Evolutionary conservation across 1,139 yeast genomes (phyloP).

Genomic region (Pichia sp.): DNA sequence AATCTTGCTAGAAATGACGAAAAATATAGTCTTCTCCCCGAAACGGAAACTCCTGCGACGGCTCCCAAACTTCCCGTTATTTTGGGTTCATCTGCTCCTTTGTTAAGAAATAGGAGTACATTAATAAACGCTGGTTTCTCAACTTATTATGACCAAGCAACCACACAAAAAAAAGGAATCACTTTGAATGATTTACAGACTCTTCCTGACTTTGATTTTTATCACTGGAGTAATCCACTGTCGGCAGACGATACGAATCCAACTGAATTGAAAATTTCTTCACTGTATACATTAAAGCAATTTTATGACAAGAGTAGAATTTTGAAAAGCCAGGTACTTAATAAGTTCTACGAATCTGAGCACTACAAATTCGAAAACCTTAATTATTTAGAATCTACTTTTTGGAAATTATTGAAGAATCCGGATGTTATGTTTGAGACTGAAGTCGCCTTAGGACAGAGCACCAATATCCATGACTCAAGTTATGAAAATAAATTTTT

Average conservation of each 20-base stretch:
- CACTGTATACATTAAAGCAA: slow-evolving; percentile 47
- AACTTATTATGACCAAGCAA: slow-evolving; percentile 38
- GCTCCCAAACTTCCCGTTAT: slow-evolving; percentile 17
- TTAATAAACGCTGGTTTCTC: slow-evolving; percentile 48
- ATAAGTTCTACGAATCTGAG: slow-evolving; percentile 9
- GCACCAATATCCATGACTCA: slow-evolving; percentile 44
- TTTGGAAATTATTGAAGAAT: slow-evolving; percentile 44
- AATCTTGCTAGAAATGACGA: slow-evolving; percentile 16
- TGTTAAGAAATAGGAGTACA: slow-evolving; percentile 42
- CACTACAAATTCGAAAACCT: slow-evolving; percentile 15
- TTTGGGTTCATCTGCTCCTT: slow-evolving; percentile 45
- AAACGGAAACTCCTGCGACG: neutral
- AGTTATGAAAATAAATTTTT: slow-evolving; percentile 36
- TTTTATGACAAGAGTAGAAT: slow-evolving; percentile 47
- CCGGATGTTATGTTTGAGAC: slow-evolving; percentile 40
- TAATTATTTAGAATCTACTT: slow-evolving; percentile 41
- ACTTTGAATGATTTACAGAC: slow-evolving; percentile 33
- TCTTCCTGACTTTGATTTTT: slow-evolving; percentile 34
- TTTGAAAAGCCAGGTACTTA: slow-evolving; percentile 21
- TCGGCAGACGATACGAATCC: slow-evolving; percentile 38
- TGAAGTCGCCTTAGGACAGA: slow-evolving; percentile 47
- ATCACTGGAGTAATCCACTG: slow-evolving; percentile 36
- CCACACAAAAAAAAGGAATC: slow-evolving; percentile 34
- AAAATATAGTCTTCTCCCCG: slow-evolving; percentile 2
- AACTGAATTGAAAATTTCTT: slow-evolving; percentile 38